Base-by-base conservation (phyloP, 1,139 yeast genomes). In the Schizosaccharomyces versatilis region DNA sequence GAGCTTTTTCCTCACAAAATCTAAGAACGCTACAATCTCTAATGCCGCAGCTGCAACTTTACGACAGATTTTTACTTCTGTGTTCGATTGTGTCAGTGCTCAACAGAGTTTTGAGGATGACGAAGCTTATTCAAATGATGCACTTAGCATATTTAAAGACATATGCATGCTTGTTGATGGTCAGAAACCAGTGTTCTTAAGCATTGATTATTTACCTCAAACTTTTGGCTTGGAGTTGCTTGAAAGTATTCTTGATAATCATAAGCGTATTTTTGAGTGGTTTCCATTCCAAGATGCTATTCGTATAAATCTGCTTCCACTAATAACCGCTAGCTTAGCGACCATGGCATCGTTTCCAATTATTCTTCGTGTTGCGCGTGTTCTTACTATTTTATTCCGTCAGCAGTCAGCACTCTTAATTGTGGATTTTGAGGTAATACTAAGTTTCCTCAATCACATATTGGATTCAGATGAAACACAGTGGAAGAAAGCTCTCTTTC, bases 11-110 rank as follows among this genome's bases (percentile, higher is more conserved):
- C 38, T 49, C 14, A 19, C 15, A 10, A 39, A 49, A 19, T 8
- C 14, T 19, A 49, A 38, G 41, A 38, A 38, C 14, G 7, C 7
- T 8, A 17, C 36, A 3, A 38, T 49, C 14, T 15, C 41, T 17
- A 49, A 49, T 38, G 42, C 52, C 40, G 52, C 52, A n/a, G 41
- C 52, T 39, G 52, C 52, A 10, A 49, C 52, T n/a, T 38, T 49
- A 19, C 41, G 52, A 14, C 52, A 49, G n/a, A 38, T 49, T 39
- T 36, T 49, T 12, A 49, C 36, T 10, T 39, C 36, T 36, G 52
- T 49, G n/a, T 49, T 49, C 14, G 52, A 49, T 24, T 15, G 41
- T n/a, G 41, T 15, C 15, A n/a, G 15, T 40, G 17, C 15, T 6
- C 41, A n/a, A 15, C 41, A 15, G 5, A 40, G 32, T 24, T 32